A percentile compares a stretch with the other conserved stretches of the same genome.
Evolutionary conservation across 768 basidiomycete genomes (phyloP).

Genomic region (Lactifluus pinguis): DNA sequence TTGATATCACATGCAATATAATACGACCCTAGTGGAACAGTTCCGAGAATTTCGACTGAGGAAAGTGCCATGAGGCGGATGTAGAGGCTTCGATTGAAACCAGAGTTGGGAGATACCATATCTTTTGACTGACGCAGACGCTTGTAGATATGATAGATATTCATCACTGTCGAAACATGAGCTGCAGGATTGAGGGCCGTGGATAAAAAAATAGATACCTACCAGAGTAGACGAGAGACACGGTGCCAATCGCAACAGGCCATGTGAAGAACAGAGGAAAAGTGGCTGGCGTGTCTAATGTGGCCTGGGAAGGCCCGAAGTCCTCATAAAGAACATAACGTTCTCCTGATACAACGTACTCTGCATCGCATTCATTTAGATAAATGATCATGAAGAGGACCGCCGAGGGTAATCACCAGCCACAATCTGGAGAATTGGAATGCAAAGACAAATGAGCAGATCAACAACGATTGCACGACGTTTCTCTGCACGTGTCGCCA

Average conservation of each 20-base stretch:
- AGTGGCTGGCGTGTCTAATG: constrained; percentile 26
- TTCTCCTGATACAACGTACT: constrained; percentile 24
- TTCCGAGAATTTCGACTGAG: constrained; percentile 25
- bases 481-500: constrained; percentile 25
- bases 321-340: constrained; percentile 43
- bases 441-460: constrained; percentile 26
- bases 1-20: too few relatives aligned
- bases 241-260: constrained; percentile 19
- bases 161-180: constrained; percentile 19
- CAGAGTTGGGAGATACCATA: constrained; percentile 22
- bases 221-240: constrained; percentile 33
- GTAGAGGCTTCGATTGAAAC: constrained; percentile 40
- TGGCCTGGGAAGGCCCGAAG: constrained; percentile 33
- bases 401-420: background rate
- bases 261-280: constrained; percentile 28
- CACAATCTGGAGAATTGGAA: constrained; percentile 13
- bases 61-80: constrained; percentile 31
- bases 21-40: constrained; percentile 21
- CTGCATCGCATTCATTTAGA: background rate
- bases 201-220: constrained; percentile 7
- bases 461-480: constrained; percentile 26
- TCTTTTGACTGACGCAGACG: constrained; percentile 24
- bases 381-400: background rate
- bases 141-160: constrained; percentile 22
- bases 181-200: background rate